Conservation (phyloP, 805 yeast genomes). For the Spathaspora passalidarum region DNA sequence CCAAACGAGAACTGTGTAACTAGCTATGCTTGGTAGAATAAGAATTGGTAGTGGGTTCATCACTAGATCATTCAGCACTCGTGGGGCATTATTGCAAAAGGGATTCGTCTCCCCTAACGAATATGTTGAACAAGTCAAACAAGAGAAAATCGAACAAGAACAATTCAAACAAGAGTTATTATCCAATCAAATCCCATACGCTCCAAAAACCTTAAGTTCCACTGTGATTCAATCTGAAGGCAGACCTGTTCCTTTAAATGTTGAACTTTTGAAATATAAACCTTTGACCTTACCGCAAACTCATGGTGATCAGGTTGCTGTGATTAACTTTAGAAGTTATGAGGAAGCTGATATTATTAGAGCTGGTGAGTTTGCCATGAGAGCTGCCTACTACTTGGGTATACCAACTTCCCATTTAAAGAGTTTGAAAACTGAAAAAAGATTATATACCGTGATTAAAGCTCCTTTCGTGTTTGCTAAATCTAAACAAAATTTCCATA, state of each 20-base stretch:
- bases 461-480: conserved; percentile 95
- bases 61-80: conserved; percentile 1
- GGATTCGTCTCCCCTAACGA: conserved; percentile 30
- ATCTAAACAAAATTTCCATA: conserved; percentile 89
- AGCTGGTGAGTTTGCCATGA: conserved; percentile 77
- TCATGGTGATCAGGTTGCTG: conserved; percentile 78
- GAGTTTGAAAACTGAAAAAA: conserved; percentile 63
- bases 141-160: conserved; percentile 22
- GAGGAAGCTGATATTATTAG: conserved; percentile 69
- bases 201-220: conserved; percentile 28
- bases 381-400: conserved; percentile 88
- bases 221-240: conserved; percentile 18
- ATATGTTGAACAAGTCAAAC: conserved; percentile 24
- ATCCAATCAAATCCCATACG: conserved; percentile 22
- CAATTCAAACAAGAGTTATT: conserved; percentile 26
- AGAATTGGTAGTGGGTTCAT: conserved; percentile 8
- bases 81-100: conserved; percentile 1
- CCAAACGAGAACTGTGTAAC: not conserved
- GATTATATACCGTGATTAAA: conserved; percentile 90
- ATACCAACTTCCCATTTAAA: conserved; percentile 81
- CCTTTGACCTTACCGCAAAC: conserved; percentile 68
- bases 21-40: conserved; percentile 2
- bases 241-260: conserved; percentile 80
- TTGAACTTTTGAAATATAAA: conserved; percentile 75
- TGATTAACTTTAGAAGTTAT: conserved; percentile 67